Base-by-base conservation (phyloP, 768 basidiomycete genomes). In the Russula foetens region DNA sequence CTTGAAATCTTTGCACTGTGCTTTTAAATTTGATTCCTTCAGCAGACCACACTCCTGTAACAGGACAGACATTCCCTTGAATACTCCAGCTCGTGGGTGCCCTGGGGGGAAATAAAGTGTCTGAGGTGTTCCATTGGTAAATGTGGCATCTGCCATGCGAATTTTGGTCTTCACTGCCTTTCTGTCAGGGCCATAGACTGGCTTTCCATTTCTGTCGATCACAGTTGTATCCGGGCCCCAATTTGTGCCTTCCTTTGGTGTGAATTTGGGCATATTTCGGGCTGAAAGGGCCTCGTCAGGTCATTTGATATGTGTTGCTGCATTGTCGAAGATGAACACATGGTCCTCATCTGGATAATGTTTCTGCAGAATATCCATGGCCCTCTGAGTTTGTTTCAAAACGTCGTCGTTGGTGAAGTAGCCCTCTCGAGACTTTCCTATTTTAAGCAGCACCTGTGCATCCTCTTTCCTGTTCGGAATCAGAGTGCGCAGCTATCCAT, bases 331-430 rank as follows among this genome's bases (percentile, higher is more conserved):
- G 0, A 53, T 17, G 4, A 53, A 28, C 2, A 41, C 1, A 8
- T 53, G 51, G 9, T 53, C 38, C 0, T 53, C 38, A 12, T 11
- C 17, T 2, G 51, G 38, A 6, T n/a, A 53, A 12, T 53, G 3
- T 8, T 53, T 28, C 8, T 15, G 2, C 2, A 53, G 6, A 3
- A 53, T 7, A 2, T 24, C 7, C 17, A 53, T n/a, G 0, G 51
- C 38, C 0, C 0, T 7, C 3, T 39, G 15, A 0, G 19, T 5
- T 11, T 53, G 38, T 0, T 2, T 3, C 1, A 39, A 2, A 7
- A 41, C 28, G 2, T 53, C 24, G 0, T 39, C 24, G 5, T 19
- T 41, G 0, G 23, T 28, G 7, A 53, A 53, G 14, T 52, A 52
- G 0, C 50, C 50, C 3, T 52, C 50, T 7, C 35, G 21, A 2